Conservation (phyloP, 1,284 basidiomycete genomes). For the Blastosporella zonata region DNA sequence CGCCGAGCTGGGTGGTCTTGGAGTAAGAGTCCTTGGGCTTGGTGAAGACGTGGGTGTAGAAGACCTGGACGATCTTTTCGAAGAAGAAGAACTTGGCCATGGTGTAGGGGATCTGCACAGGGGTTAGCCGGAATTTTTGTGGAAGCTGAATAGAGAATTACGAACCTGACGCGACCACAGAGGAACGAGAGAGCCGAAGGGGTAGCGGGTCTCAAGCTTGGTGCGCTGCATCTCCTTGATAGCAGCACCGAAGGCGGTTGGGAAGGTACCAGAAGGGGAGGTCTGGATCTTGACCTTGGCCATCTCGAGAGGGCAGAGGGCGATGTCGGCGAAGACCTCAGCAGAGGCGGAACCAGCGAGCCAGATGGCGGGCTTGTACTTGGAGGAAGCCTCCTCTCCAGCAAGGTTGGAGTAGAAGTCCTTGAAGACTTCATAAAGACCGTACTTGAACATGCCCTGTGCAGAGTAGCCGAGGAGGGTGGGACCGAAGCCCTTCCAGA, state of each 20-base stretch:
- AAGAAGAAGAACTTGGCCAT: conserved; percentile 90
- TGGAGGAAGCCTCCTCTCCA: conserved; percentile 78
- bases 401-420: conserved; percentile 84
- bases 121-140: not conserved
- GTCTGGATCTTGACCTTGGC: conserved; percentile 86
- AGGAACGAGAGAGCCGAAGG: conserved; percentile 77
- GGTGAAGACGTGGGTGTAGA: conserved; percentile 76
- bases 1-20: conserved; percentile 72
- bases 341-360: conserved; percentile 91
- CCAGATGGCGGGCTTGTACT: conserved; percentile 95
- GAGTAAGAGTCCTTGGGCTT: conserved; percentile 69
- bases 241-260: conserved; percentile 67
- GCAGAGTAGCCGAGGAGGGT: conserved; percentile 92
- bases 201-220: conserved; percentile 69
- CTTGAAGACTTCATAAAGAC: conserved; percentile 96
- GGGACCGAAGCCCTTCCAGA: conserved; percentile 93
- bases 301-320: conserved; percentile 81
- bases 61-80: conserved; percentile 73
- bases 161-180: conserved; percentile 80
- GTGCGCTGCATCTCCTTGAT: conserved; percentile 61
- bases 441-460: conserved; percentile 97
- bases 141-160: conserved; percentile 1
- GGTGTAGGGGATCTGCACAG: conserved; percentile 72
- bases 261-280: conserved; percentile 69
- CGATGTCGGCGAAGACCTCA: conserved; percentile 93